A percentile compares a stretch with the other conserved stretches of the same genome.
Evolutionary conservation across 768 basidiomycete species (phyloP).

Genomic region (Collybia mongolica): DNA sequence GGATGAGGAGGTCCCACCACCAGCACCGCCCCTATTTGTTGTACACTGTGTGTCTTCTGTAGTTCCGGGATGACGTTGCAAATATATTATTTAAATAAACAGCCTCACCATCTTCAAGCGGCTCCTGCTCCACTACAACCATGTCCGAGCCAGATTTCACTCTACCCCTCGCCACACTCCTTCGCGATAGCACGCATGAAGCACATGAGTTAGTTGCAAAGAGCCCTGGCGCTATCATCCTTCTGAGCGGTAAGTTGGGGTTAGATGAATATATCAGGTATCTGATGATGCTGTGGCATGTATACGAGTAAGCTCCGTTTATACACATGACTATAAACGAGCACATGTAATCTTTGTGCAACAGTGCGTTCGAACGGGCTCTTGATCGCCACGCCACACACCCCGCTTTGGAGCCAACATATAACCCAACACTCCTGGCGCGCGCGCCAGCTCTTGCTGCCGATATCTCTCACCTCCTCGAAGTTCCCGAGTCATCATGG

Average conservation of each 20-base stretch:
- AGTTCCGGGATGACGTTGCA: too few species aligned
- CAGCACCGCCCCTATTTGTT: too few species aligned
- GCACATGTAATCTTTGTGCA: not conserved
- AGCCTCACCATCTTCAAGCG: too few species aligned
- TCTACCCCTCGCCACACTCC: slow-evolving; percentile 43
- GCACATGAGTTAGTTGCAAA: slow-evolving; percentile 61
- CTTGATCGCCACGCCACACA: slow-evolving; percentile 61
- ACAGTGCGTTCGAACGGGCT: slow-evolving; percentile 54
- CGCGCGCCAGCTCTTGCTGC: slow-evolving; percentile 58
- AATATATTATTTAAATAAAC: too few species aligned
- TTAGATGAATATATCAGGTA: slow-evolving; percentile 68
- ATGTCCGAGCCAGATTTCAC: slow-evolving; percentile 38
- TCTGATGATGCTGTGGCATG: slow-evolving; percentile 76
- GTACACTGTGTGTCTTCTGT: too few species aligned
- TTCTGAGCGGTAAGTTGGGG: slow-evolving; percentile 57
- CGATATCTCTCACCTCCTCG: slow-evolving; percentile 66
- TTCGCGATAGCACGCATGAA: slow-evolving; percentile 44
- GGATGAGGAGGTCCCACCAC: too few species aligned
- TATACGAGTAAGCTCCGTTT: slow-evolving; percentile 64
- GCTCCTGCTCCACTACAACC: not conserved
- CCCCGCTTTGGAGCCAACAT: slow-evolving; percentile 62
- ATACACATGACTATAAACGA: not conserved
- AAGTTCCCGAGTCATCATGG: slow-evolving; percentile 52
- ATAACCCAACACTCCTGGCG: slow-evolving; percentile 67
- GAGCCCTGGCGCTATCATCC: slow-evolving; percentile 53